phyloP scores from a whole-genome alignment of 805 yeast genomes.

The Saccharomyces mikatae region DNA sequence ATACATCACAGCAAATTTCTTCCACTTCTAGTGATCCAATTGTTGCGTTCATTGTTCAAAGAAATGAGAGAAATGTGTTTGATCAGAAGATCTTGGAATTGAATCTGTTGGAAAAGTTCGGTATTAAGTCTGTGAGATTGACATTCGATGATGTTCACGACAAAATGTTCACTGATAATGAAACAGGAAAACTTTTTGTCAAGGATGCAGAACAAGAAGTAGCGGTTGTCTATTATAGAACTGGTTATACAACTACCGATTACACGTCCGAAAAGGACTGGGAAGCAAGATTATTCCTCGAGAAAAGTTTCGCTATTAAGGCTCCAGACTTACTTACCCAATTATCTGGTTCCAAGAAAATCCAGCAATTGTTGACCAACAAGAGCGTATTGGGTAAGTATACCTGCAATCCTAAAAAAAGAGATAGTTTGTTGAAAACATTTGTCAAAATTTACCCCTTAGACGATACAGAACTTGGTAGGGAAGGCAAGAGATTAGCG shows the following conservation, averaged over 20 bases:
- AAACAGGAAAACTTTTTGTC: conserved; percentile 41
- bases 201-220: conserved; percentile 58
- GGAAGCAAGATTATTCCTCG: conserved; percentile 68
- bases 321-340: conserved; percentile 89
- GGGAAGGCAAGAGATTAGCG: conserved; percentile 56
- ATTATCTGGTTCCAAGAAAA: conserved; percentile 85
- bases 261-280: conserved; percentile 61
- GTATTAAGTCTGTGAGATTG: conserved; percentile 55
- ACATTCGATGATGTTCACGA: conserved; percentile 52
- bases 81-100: conserved; percentile 87
- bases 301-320: conserved; percentile 71
- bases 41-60: conserved; percentile 74
- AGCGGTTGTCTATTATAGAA: conserved; percentile 81
- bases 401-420: conserved; percentile 25
- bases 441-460: conserved; percentile 86
- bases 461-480: conserved; percentile 61
- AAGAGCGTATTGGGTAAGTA: conserved; percentile 41
- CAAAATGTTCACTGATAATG: conserved; percentile 34
- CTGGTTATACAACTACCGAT: conserved; percentile 84
- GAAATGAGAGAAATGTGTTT: conserved; percentile 77
- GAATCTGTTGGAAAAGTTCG: conserved; percentile 46
- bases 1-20: conserved; percentile 23
- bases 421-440: conserved; percentile 37
- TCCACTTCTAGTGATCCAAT: conserved; percentile 32
- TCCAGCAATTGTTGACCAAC: conserved; percentile 80